Evolutionary conservation across 495 filamentous ascomycete species (phyloP).

Genomic region (Penicillium daleae): DNA sequence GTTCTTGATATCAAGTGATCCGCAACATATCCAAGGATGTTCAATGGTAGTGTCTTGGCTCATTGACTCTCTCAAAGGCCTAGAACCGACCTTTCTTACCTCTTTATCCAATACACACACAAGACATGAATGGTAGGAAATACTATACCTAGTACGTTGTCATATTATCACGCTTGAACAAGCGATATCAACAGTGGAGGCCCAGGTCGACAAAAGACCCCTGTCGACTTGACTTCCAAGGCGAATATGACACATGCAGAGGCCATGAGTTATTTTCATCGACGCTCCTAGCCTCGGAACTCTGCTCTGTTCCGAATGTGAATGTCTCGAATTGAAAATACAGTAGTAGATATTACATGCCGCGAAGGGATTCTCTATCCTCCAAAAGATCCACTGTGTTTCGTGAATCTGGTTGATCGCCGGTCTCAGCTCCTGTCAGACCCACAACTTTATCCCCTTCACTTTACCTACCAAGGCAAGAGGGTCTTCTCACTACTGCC

Average conservation of each 20-base stretch:
- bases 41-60: too few relatives aligned
- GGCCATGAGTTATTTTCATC: not conserved
- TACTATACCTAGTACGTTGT: too few relatives aligned
- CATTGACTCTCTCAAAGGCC: too few relatives aligned
- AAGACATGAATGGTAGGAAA: too few relatives aligned
- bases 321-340: not conserved
- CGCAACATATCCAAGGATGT: too few relatives aligned
- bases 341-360: not conserved
- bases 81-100: too few relatives aligned
- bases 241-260: not conserved
- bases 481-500: conserved; percentile 9
- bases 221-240: not conserved
- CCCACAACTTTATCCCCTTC: conserved; percentile 10
- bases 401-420: not conserved
- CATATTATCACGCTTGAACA: too few relatives aligned
- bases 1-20: not conserved
- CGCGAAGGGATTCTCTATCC: too few relatives aligned
- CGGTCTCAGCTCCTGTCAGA: conserved; percentile 1
- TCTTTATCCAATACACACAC: too few relatives aligned
- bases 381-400: not conserved
- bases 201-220: conserved; percentile 24
- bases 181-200: not conserved
- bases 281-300: not conserved
- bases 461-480: conserved; percentile 6
- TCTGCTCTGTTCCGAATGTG: not conserved